Evolutionary conservation across 805 yeast genomes (phyloP).

Genomic region (Starmerella stellata): DNA sequence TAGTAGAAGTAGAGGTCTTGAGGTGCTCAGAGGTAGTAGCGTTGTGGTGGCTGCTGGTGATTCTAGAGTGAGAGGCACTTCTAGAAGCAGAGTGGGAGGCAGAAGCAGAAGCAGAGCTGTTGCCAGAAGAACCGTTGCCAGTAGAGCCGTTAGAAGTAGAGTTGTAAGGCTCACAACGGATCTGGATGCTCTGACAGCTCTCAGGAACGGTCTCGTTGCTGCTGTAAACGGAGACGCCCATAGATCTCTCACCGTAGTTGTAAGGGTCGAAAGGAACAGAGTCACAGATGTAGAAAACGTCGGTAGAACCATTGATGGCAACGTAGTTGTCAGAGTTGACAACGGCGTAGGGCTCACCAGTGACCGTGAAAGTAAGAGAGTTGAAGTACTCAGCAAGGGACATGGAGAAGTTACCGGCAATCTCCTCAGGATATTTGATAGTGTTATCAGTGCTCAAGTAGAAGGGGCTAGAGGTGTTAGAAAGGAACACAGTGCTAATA

Average conservation of each 20-base stretch:
- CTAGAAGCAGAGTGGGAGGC: conserved; percentile 2
- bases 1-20: neutral
- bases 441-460: neutral
- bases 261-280: conserved; percentile 9
- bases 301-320: conserved; percentile 8
- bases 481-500: conserved; percentile 6
- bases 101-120: conserved; percentile 1
- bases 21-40: too few species aligned
- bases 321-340: conserved; percentile 2
- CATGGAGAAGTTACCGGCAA: neutral
- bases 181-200: conserved; percentile 8
- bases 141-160: neutral
- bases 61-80: neutral
- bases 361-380: neutral
- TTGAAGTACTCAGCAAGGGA: neutral
- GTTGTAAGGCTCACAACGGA: conserved; percentile 1
- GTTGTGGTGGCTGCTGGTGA: neutral
- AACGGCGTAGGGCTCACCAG: neutral
- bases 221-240: conserved; percentile 4
- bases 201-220: conserved; percentile 2
- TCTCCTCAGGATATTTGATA: neutral
- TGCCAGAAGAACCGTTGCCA: neutral
- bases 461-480: neutral
- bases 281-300: conserved; percentile 11
- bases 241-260: conserved; percentile 1